Evolutionary conservation across 2,329 filamentous ascomycete species (phyloP), one percentile per base, ranked within the genome.

Genomic region (Fonsecaea pedrosoi): DNA sequence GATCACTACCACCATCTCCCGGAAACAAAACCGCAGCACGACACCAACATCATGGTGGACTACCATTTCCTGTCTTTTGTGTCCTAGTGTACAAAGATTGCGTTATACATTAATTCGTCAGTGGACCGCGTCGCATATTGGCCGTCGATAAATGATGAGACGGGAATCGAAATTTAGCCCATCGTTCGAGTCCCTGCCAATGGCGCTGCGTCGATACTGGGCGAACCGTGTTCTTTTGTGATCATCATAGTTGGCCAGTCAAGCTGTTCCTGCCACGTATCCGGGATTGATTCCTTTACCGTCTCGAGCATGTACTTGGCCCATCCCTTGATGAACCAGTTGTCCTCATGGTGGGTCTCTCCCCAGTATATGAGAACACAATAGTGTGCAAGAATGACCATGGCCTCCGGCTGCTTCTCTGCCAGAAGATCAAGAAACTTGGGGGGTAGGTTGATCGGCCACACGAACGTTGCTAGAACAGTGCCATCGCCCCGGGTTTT

Each of bases 341-440:
- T 73, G 18, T 70, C 65, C 10, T 66, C 59, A n/a, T 45, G 13
- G 42, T 72, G 69, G 35, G 18, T 48, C 57, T 72, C 71, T n/a
- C 69, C 68, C 72, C 72, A 71, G 40, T 74, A 69, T 34, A 76
- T 70, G 30, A 76, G 64, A 8, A 74, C 74, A 34, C 74, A 73
- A 58, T 74, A 76, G 55, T 76, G 71, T 35, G 74, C 75, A 21
- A 76, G 71, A 21, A 76, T 74, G 54, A 75, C 69, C 65, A 76
- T 71, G 0, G 79, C 77, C 54, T 80, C 70, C 0, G 77, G 77
- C 32, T 76, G 75, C 25, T 76, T 76, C 62, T 79, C 77, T 8
- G 75, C 73, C 13, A 80, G 55, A n/a, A 76, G 69, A 40, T 80
- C 77, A 57, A 80, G 66, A 58, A 76, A 81, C 34, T 73, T 70